Evolutionary conservation across 2,329 filamentous ascomycete species (phyloP).

Genomic region (Colletotrichum godetiae): DNA sequence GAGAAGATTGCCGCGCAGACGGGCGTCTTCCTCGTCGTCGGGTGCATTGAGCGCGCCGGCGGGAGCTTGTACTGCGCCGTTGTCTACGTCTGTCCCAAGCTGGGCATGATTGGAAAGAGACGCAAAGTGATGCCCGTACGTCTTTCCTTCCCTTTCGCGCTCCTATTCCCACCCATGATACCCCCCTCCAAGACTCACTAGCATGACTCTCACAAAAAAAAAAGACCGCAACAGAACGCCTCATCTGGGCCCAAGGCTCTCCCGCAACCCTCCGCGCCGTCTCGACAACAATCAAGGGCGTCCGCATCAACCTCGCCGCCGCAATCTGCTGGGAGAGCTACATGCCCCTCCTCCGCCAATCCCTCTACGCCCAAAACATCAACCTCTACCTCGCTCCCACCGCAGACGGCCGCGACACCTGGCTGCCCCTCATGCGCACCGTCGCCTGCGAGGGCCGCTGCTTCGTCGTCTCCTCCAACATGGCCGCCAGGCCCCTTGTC

Average conservation of each 20-base stretch:
- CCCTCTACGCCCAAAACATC: conserved; percentile 89
- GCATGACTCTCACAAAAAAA: too few relatives aligned
- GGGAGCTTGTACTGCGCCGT: conserved; percentile 87
- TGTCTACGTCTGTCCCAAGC: conserved; percentile 81
- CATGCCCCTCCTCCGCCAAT: conserved; percentile 89
- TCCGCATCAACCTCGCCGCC: conserved; percentile 82
- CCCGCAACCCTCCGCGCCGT: conserved; percentile 83
- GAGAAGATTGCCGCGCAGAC: conserved; percentile 82
- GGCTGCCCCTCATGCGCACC: conserved; percentile 85
- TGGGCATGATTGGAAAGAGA: conserved; percentile 84
- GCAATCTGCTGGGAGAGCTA: conserved; percentile 98
- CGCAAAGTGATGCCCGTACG: conserved; percentile 90
- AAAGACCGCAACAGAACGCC: conserved; percentile 80
- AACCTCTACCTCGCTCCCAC: conserved; percentile 93
- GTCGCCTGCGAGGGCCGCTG: conserved; percentile 84
- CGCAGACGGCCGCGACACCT: conserved; percentile 85
- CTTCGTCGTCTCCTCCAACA: conserved; percentile 88
- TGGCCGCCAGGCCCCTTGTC: conserved; percentile 71
- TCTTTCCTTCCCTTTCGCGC: too few relatives aligned
- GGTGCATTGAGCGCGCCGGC: conserved; percentile 81
- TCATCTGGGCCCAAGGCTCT: conserved; percentile 90
- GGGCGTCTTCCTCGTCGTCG: conserved; percentile 84
- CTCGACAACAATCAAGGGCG: conserved; percentile 81
- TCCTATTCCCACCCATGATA: too few relatives aligned
- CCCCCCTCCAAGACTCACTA: too few relatives aligned